These are phyloP conservation scores for Phytopythium aichiense DNA, from an alignment of 352 stramenopile species.

Conservation along the genomic window DNA sequence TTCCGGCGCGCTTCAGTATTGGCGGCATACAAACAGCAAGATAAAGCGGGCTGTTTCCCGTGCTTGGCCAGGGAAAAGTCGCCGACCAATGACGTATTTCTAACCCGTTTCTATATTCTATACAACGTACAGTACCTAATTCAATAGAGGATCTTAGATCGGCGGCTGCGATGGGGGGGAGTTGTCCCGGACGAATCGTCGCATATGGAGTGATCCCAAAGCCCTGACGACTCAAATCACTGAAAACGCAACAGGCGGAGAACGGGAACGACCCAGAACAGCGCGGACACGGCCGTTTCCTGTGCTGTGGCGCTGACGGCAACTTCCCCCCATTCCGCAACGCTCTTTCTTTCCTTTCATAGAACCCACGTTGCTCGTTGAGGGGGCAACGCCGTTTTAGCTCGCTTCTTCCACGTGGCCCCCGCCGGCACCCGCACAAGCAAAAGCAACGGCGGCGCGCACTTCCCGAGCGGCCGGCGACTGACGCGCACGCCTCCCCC, in stretches of 20 bases:
- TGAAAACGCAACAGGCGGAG: not conserved
- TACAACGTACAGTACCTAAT: not conserved
- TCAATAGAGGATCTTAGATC: not conserved
- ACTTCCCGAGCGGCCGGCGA: constrained; percentile 8
- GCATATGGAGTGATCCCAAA: not conserved
- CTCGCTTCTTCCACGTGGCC: constrained; percentile 10
- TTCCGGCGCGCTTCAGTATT: no score
- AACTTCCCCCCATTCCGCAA: not conserved
- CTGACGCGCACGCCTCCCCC: not conserved
- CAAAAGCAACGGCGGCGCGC: constrained; percentile 5
- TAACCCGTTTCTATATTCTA: not conserved
- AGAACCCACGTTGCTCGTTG: not conserved
- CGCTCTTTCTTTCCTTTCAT: not conserved
- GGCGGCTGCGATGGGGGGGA: no score
- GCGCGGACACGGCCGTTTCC: not conserved
- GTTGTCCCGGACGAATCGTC: not conserved
- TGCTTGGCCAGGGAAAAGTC: no score
- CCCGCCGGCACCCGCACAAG: not conserved
- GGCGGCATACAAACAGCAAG: no score
- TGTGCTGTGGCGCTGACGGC: not conserved
- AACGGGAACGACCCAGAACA: not conserved
- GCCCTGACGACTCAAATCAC: no score
- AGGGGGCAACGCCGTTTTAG: constrained; percentile 2
- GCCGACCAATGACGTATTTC: no score
- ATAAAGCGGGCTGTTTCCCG: no score